Evolutionary conservation across 768 basidiomycete species (phyloP).

Genomic region (Tulasnella sp.): DNA sequence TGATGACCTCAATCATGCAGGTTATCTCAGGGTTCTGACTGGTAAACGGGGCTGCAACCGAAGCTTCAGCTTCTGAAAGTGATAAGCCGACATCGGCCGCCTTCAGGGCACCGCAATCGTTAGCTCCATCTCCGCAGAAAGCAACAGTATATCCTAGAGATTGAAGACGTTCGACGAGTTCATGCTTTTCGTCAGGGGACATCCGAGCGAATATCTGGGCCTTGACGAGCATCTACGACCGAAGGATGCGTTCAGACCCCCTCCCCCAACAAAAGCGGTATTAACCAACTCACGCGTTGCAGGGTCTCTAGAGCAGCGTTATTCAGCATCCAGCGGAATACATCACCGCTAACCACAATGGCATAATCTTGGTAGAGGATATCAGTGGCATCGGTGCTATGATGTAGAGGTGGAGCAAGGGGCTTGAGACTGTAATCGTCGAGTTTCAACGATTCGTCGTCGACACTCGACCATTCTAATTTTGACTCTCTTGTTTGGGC

Average conservation of each 20-base stretch:
- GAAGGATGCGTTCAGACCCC: constrained; percentile 8
- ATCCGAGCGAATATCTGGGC: constrained; percentile 95
- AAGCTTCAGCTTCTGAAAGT: constrained; percentile 95
- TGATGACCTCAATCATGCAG: constrained; percentile 94
- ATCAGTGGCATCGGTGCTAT: constrained; percentile 66
- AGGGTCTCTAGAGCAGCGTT: constrained; percentile 90
- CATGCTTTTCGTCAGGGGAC: constrained; percentile 99
- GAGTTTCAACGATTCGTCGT: constrained; percentile 77
- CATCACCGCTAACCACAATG: constrained; percentile 87
- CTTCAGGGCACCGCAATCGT: constrained; percentile 97
- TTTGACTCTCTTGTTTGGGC: constrained; percentile 47
- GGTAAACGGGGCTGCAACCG: constrained; percentile 97
- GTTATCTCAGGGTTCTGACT: constrained; percentile 89
- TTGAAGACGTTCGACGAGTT: constrained; percentile 92
- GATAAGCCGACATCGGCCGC: constrained; percentile 98
- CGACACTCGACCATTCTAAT: constrained; percentile 88
- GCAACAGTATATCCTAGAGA: constrained; percentile 91
- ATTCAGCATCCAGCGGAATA: constrained; percentile 98
- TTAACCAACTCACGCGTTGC: constrained; percentile 63
- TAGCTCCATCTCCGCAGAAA: constrained; percentile 99
- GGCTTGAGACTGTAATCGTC: constrained; percentile 89
- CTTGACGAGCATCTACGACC: constrained; percentile 89
- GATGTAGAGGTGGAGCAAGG: constrained; percentile 61
- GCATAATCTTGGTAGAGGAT: constrained; percentile 82
- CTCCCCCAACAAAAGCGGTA: constrained; percentile 10